These are phyloP conservation scores for Kuraishia piskuri DNA, from an alignment of 805 yeast species.

Conservation along the genomic window DNA sequence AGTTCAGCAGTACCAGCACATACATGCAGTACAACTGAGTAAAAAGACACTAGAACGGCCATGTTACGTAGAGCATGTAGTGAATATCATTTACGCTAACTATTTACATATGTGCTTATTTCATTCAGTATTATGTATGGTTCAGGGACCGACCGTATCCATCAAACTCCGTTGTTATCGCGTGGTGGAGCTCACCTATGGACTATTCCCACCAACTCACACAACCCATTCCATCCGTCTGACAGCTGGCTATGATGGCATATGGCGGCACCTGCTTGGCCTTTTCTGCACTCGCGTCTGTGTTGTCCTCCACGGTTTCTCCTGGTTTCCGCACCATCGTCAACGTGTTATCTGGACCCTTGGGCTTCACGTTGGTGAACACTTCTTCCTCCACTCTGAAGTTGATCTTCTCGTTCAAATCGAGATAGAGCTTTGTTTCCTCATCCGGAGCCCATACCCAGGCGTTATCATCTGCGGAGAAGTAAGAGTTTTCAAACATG, in stretches of 20 bases:
- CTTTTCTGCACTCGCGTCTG: slow-evolving; percentile 24
- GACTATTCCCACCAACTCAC: slow-evolving; percentile 99
- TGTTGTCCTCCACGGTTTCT: slow-evolving; percentile 14
- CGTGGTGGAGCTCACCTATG: slow-evolving; percentile 19
- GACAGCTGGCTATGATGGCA: slow-evolving; percentile 82
- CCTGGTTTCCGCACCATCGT: slow-evolving; percentile 15
- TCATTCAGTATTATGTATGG: too few species aligned
- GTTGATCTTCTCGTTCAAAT: slow-evolving; percentile 83
- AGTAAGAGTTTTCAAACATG: slow-evolving; percentile 52
- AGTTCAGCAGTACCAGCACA: slow-evolving; percentile 93
- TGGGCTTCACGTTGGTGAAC: slow-evolving; percentile 78
- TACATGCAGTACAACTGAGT: slow-evolving; percentile 97
- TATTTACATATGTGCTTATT: too few species aligned
- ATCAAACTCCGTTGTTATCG: background rate
- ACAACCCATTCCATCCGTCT: slow-evolving; percentile 94
- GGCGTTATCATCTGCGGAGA: slow-evolving; percentile 65
- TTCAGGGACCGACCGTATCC: too few species aligned
- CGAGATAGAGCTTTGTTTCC: slow-evolving; percentile 72
- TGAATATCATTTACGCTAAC: too few species aligned
- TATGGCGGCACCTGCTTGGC: slow-evolving; percentile 61
- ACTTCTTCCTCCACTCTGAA: slow-evolving; percentile 87
- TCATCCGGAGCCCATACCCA: slow-evolving; percentile 87
- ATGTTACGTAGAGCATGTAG: too few species aligned
- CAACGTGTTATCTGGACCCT: slow-evolving; percentile 49
- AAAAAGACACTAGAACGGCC: slow-evolving; percentile 1